Evolutionary conservation across 2,329 filamentous ascomycete species (phyloP).

Genomic region (Pestalotiopsis fici): DNA sequence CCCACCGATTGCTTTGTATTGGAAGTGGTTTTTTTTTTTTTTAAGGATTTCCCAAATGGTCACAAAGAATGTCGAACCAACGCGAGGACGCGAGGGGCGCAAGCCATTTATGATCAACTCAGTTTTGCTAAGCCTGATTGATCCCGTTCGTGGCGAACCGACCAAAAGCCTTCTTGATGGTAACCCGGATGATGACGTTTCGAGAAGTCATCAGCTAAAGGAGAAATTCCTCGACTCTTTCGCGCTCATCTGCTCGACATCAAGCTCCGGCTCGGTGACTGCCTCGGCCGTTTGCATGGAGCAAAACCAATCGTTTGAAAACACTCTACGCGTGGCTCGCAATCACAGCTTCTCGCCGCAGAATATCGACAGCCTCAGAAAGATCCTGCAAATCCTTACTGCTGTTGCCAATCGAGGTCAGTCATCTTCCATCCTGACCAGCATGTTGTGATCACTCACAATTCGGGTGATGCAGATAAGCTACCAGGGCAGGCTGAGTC

Average conservation of each 20-base stretch:
- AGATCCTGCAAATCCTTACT: no score
- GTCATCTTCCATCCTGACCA: no score
- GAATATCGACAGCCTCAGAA: no score
- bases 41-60: no score
- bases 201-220: slow-evolving; percentile 16
- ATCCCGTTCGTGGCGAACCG: slow-evolving; percentile 26
- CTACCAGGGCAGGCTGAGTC: no score
- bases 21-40: no score
- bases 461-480: no score
- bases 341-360: slow-evolving; percentile 15
- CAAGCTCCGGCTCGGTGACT: slow-evolving; percentile 17
- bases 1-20: no score
- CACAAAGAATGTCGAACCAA: not conserved
- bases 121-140: slow-evolving; percentile 17
- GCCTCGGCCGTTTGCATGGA: slow-evolving; percentile 33
- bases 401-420: no score
- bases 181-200: slow-evolving; percentile 17
- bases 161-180: slow-evolving; percentile 21
- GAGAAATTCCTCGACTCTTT: slow-evolving; percentile 35
- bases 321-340: slow-evolving; percentile 27
- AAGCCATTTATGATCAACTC: not conserved
- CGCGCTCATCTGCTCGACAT: slow-evolving; percentile 29
- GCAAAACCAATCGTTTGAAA: slow-evolving; percentile 19
- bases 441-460: no score
- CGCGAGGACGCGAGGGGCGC: not conserved